Conservation (phyloP, 805 yeast species). For the Saccharomyces cerevisiae region DNA sequence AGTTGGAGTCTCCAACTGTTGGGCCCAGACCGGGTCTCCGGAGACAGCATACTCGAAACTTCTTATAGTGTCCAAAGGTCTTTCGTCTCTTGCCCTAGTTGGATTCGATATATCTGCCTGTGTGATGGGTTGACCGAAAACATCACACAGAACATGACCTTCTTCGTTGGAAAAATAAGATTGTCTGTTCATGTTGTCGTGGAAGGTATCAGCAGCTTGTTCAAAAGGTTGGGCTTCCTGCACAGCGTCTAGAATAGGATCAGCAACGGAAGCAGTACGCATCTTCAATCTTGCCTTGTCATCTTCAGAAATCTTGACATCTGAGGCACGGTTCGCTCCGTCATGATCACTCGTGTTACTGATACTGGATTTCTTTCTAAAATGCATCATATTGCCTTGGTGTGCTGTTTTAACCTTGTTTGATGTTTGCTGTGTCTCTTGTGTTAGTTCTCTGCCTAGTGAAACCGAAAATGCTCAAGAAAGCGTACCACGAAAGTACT, state of each 20-base stretch:
- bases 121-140: conserved; percentile 73
- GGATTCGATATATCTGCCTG: conserved; percentile 90
- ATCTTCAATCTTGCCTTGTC: conserved; percentile 51
- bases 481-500: background rate
- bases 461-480: background rate
- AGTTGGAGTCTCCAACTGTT: conserved; percentile 67
- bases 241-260: conserved; percentile 88
- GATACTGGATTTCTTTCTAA: conserved; percentile 33
- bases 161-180: conserved; percentile 32
- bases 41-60: conserved; percentile 90
- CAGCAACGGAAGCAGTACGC: conserved; percentile 66
- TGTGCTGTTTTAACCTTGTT: background rate
- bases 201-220: conserved; percentile 36
- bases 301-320: conserved; percentile 39
- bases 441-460: background rate
- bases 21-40: conserved; percentile 61
- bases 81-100: conserved; percentile 83
- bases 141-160: conserved; percentile 50
- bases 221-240: conserved; percentile 96
- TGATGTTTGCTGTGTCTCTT: background rate
- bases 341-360: conserved; percentile 23
- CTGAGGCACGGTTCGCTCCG: conserved; percentile 25
- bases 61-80: conserved; percentile 94
- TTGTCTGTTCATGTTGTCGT: conserved; percentile 32
- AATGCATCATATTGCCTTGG: conserved; percentile 34